phyloP scores from a whole-genome alignment of 2,329 filamentous ascomycete genomes.

The Phaeomoniella chlamydospora region DNA sequence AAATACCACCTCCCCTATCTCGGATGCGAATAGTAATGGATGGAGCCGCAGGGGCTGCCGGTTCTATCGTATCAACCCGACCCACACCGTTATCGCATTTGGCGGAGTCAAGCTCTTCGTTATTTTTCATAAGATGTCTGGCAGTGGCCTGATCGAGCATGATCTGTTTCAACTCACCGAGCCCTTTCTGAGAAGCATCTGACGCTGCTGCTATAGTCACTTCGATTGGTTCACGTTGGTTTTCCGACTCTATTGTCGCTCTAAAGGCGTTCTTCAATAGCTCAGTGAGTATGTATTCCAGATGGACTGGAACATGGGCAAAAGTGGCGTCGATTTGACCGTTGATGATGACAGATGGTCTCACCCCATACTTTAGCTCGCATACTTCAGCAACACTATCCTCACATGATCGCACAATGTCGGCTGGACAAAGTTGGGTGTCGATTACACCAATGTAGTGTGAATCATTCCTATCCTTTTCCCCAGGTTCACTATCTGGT shows the following conservation, averaged over 20 bases:
- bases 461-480: slow-evolving; percentile 13
- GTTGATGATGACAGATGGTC: slow-evolving; percentile 66
- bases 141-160: slow-evolving; percentile 8
- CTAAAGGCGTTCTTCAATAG: slow-evolving; percentile 94
- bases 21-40: slow-evolving; percentile 92
- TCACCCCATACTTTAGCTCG: slow-evolving; percentile 85
- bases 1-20: slow-evolving; percentile 87
- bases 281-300: slow-evolving; percentile 96
- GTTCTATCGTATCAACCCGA: slow-evolving; percentile 14
- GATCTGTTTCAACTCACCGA: slow-evolving; percentile 10
- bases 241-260: slow-evolving; percentile 75
- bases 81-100: slow-evolving; percentile 7
- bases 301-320: slow-evolving; percentile 85
- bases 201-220: slow-evolving; percentile 73
- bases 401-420: slow-evolving; percentile 71
- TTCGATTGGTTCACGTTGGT: slow-evolving; percentile 67
- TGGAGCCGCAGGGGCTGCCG: slow-evolving; percentile 40
- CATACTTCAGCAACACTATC: slow-evolving; percentile 91
- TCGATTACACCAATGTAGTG: slow-evolving; percentile 93
- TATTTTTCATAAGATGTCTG: slow-evolving; percentile 11
- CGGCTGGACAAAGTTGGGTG: slow-evolving; percentile 68
- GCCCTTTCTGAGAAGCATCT: slow-evolving; percentile 25
- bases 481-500: slow-evolving; percentile 45
- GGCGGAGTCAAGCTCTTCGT: slow-evolving; percentile 11
- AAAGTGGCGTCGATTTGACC: slow-evolving; percentile 81